Evolutionary conservation across 176 grass and related monocot genomes (phyloP).

Genomic region (Lolium perenne): DNA sequence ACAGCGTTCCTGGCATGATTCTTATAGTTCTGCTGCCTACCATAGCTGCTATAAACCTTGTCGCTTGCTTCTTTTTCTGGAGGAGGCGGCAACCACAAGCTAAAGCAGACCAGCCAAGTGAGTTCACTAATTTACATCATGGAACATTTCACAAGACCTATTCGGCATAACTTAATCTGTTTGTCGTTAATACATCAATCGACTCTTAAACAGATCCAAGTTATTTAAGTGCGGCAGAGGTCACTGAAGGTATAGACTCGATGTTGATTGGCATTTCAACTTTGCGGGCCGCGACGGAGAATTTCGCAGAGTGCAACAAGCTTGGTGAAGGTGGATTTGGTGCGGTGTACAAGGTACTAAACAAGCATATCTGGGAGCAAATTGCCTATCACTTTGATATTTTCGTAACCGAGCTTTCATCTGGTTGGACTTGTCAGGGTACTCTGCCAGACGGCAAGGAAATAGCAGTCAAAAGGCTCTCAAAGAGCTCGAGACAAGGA

Average conservation of each 20-base stretch:
- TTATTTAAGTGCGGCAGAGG: too few relatives aligned
- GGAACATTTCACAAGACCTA: not conserved
- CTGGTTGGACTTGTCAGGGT: conserved; percentile 19
- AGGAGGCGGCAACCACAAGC: not conserved
- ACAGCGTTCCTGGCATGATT: conserved; percentile 10
- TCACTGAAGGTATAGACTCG: too few relatives aligned
- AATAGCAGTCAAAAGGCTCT: conserved; percentile 43
- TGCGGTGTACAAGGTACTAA: too few relatives aligned
- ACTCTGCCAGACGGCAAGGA: conserved; percentile 27
- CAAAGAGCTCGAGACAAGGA: conserved; percentile 29
- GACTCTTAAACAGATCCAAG: too few relatives aligned
- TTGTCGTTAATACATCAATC: too few relatives aligned
- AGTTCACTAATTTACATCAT: not conserved
- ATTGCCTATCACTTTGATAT: too few relatives aligned
- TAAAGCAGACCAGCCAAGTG: conserved; percentile 9
- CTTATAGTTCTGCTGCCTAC: conserved; percentile 23
- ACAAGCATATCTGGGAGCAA: not conserved
- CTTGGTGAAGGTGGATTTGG: not conserved
- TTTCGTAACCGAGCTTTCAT: too few relatives aligned
- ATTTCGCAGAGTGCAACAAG: too few relatives aligned
- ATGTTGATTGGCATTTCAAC: too few relatives aligned
- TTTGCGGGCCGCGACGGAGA: too few relatives aligned
- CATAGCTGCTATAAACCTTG: conserved; percentile 31
- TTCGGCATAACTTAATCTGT: too few relatives aligned
- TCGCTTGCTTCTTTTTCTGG: conserved; percentile 31